phyloP scores from a whole-genome alignment of 441 rosid species.

The Geranium incanum region DNA sequence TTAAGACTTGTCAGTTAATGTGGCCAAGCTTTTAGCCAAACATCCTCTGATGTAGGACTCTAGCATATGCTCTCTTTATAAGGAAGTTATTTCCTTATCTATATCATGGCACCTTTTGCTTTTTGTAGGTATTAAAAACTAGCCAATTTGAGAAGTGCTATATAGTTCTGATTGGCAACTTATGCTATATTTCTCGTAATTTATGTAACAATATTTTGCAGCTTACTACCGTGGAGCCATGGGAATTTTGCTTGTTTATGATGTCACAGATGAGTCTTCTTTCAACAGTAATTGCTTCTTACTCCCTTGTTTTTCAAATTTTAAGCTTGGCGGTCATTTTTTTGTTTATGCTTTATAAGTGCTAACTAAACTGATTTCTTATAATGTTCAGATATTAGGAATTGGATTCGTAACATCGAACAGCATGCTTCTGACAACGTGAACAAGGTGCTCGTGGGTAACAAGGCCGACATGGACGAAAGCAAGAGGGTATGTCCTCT shows the following conservation, averaged over 20 bases:
- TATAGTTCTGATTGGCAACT: not conserved
- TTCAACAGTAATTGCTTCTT: slow-evolving; percentile 62
- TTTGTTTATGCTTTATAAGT: not conserved
- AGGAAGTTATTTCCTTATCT: no score
- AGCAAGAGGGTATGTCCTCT: slow-evolving; percentile 55
- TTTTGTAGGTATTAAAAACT: not conserved
- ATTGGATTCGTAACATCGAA: slow-evolving; percentile 84
- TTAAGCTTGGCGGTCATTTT: not conserved
- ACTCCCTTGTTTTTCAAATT: slow-evolving; percentile 3
- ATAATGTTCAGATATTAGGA: slow-evolving; percentile 52
- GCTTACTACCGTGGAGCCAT: slow-evolving; percentile 95
- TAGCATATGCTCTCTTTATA: no score
- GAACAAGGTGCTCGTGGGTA: slow-evolving; percentile 80
- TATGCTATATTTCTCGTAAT: not conserved
- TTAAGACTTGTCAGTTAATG: no score
- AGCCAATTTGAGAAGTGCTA: not conserved
- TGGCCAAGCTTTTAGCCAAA: no score
- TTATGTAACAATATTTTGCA: slow-evolving; percentile 22
- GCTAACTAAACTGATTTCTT: not conserved
- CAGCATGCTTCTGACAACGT: slow-evolving; percentile 84
- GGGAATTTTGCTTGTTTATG: slow-evolving; percentile 93
- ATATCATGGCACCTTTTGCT: not conserved
- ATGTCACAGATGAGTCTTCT: slow-evolving; percentile 91
- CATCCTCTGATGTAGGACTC: no score
- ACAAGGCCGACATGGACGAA: slow-evolving; percentile 92